A percentile compares a stretch with the other conserved stretches of the same genome.
phyloP scores from a whole-genome alignment of 371 early-diverging fungal species.

The Encephalitozoon intestinalis region DNA sequence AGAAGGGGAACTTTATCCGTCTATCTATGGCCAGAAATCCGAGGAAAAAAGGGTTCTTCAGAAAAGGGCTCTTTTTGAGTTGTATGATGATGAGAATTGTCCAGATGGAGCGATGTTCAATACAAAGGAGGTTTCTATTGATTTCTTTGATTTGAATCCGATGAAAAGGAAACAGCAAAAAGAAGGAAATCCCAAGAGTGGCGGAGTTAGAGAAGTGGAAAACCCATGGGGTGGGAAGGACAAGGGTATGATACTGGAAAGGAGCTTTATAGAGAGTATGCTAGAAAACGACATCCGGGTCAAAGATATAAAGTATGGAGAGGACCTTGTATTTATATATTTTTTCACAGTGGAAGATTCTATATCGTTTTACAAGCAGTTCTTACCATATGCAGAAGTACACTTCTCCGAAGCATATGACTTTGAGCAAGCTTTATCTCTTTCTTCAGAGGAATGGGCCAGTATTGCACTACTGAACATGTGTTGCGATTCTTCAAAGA shows the following conservation, averaged over 20 bases:
- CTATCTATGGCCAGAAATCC: background rate
- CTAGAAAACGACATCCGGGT: slow-evolving; percentile 44
- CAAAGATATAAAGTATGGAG: background rate
- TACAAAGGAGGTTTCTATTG: background rate
- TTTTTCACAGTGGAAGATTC: slow-evolving; percentile 38
- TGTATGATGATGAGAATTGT: background rate
- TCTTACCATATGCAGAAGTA: slow-evolving; percentile 17
- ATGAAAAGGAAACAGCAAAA: background rate
- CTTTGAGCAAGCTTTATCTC: background rate
- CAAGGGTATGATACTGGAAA: background rate
- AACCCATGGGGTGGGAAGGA: background rate
- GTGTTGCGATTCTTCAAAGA: background rate
- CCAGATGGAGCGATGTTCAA: background rate
- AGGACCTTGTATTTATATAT: slow-evolving; percentile 9
- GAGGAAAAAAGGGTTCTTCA: background rate
- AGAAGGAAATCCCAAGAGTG: background rate
- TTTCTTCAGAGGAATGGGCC: background rate
- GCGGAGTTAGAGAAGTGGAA: background rate
- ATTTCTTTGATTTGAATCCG: slow-evolving; percentile 13
- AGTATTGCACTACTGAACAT: background rate
- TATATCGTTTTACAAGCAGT: slow-evolving; percentile 49
- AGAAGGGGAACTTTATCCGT: background rate
- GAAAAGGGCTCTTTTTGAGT: background rate
- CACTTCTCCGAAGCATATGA: slow-evolving; percentile 17
- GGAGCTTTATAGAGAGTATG: slow-evolving; percentile 7